phyloP scores from a whole-genome alignment of 305 asterid species.

The Fraxinus sp. region DNA sequence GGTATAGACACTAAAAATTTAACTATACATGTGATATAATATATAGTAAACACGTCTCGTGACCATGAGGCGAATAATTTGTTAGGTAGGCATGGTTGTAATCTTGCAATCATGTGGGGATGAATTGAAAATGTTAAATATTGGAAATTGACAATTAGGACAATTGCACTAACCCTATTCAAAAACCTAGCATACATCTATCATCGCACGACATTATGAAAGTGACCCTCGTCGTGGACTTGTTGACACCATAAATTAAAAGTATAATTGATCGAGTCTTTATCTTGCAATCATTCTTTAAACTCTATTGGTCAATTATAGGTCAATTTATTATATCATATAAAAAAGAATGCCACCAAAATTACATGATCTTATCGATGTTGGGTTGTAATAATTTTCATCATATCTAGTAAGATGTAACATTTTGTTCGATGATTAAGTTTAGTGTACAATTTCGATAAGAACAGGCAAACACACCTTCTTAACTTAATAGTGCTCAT shows the following conservation, averaged over 20 bases:
- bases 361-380: background rate
- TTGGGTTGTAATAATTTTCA: background rate
- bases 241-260: background rate
- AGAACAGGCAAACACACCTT: background rate
- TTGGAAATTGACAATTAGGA: background rate
- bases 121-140: background rate
- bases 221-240: background rate
- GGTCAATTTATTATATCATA: background rate
- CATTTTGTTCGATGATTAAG: background rate
- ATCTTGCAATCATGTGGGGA: background rate
- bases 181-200: background rate
- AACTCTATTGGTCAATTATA: background rate
- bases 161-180: background rate
- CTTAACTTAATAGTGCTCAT: background rate
- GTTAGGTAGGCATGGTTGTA: background rate
- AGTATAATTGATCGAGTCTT: background rate
- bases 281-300: background rate
- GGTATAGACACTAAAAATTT: background rate
- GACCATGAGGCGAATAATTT: background rate
- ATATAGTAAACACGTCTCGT: background rate
- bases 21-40: background rate
- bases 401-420: background rate
- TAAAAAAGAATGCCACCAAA: background rate
- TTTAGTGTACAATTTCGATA: background rate
- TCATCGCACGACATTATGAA: conserved; percentile 14